These are phyloP conservation scores for Bassia scoparia DNA, from an alignment of 148 eudicot genomes.

Conservation along the genomic window DNA sequence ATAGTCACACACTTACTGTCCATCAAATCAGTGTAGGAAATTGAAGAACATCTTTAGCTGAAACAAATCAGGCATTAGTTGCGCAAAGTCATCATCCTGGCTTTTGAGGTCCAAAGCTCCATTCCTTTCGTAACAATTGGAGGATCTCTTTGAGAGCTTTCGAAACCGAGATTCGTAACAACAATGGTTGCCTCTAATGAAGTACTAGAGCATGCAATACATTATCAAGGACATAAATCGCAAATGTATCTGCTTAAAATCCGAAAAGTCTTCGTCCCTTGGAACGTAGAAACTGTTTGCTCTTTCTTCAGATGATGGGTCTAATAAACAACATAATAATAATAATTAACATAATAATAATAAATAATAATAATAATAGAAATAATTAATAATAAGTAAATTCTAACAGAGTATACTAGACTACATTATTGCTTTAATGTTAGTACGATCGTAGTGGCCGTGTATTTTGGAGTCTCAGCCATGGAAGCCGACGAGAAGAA, in stretches of 20 bases:
- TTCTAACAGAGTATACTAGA: too few species aligned
- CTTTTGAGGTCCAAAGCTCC: slow-evolving; percentile 39
- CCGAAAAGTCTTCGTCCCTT: slow-evolving; percentile 42
- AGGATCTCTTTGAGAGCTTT: slow-evolving; percentile 25
- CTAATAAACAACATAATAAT: slow-evolving; percentile 4
- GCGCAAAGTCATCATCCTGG: too few species aligned
- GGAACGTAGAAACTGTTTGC: slow-evolving; percentile 32
- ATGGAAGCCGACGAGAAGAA: too few species aligned
- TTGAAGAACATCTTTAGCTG: slow-evolving; percentile 20
- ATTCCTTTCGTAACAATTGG: slow-evolving; percentile 31
- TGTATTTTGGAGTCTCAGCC: too few species aligned
- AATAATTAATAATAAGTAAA: too few species aligned
- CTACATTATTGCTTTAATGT: too few species aligned
- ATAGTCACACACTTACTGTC: slow-evolving; percentile 34
- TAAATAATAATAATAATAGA: too few species aligned
- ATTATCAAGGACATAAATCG: slow-evolving; percentile 15
- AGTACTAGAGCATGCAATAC: slow-evolving; percentile 27
- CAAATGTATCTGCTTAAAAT: slow-evolving; percentile 33
- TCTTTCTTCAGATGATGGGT: slow-evolving; percentile 33
- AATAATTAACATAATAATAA: too few species aligned
- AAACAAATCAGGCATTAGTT: slow-evolving; percentile 16
- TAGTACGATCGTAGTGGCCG: too few species aligned
- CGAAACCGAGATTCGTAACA: slow-evolving; percentile 23
- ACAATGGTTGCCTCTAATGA: slow-evolving; percentile 21
- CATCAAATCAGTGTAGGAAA: slow-evolving; percentile 47